A percentile compares a stretch with the other conserved stretches of the same genome.
Conservation (phyloP, 139 green algal species). For the Tetradesmus obliquus region DNA sequence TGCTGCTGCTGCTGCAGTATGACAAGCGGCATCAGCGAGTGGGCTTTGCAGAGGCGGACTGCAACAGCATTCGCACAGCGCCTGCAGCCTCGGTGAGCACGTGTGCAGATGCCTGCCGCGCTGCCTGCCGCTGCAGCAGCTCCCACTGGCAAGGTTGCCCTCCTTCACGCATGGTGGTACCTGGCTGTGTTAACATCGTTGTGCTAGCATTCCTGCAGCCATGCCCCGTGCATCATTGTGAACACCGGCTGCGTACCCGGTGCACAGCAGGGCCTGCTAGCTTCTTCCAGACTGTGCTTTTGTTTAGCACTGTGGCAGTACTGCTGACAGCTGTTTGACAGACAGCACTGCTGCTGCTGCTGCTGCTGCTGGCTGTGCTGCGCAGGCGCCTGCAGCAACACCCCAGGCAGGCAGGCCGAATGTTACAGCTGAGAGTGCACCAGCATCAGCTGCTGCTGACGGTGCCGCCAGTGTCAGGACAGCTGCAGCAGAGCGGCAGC, state of each 20-base stretch:
- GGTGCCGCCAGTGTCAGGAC: neutral
- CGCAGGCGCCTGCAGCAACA: neutral
- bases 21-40: conserved; percentile 64
- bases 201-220: no score
- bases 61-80: conserved; percentile 29
- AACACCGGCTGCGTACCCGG: no score
- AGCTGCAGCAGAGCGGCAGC: conserved; percentile 30
- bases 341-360: neutral
- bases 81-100: neutral
- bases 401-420: neutral
- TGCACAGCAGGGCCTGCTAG: no score
- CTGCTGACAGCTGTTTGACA: neutral
- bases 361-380: neutral
- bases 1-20: conserved; percentile 58
- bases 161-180: no score
- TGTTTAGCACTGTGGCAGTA: neutral
- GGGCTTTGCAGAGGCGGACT: conserved; percentile 65
- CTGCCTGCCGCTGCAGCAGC: no score
- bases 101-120: no score
- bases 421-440: neutral
- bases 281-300: no score
- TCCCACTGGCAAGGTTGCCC: no score
- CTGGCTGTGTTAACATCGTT: no score
- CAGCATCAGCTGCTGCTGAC: neutral
- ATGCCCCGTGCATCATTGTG: no score